These are phyloP conservation scores for Xenosphaeropsis pyriputrescens DNA, from an alignment of 2,329 filamentous ascomycete genomes.

Conservation along the genomic window DNA sequence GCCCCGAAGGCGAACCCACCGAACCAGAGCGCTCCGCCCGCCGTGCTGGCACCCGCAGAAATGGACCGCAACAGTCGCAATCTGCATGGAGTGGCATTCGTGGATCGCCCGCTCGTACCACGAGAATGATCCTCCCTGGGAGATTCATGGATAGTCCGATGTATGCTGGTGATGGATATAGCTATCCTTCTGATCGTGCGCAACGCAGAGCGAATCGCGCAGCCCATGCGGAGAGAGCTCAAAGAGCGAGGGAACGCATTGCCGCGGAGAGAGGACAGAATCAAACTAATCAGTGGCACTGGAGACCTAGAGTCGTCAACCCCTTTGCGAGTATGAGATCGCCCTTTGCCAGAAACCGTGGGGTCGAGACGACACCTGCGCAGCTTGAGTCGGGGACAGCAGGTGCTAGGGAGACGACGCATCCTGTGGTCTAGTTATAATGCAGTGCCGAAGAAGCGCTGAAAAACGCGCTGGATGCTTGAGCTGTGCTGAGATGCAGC, in stretches of 20 bases:
- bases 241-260: conserved; percentile 1
- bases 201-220: conserved; percentile 7
- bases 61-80: conserved; percentile 13
- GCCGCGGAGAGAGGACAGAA: conserved; percentile 1
- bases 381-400: conserved; percentile 16
- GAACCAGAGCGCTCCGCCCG: conserved; percentile 13
- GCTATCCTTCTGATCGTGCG: conserved; percentile 1
- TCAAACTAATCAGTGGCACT: conserved; percentile 6
- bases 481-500: too few relatives aligned
- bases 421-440: too few relatives aligned
- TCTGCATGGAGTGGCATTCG: conserved; percentile 14
- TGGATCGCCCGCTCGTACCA: conserved; percentile 3
- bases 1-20: conserved; percentile 28
- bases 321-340: conserved; percentile 12
- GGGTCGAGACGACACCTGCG: conserved; percentile 14
- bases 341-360: conserved; percentile 9
- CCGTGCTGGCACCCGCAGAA: conserved; percentile 8
- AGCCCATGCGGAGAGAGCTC: neutral
- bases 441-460: too few relatives aligned
- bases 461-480: too few relatives aligned
- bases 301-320: conserved; percentile 10
- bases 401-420: too few relatives aligned
- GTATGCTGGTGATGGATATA: conserved; percentile 1
- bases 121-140: conserved; percentile 10
- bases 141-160: conserved; percentile 7